A percentile compares a stretch with the other conserved stretches of the same genome.
These are phyloP conservation scores for Apophysomyces ossiformis DNA, from an alignment of 371 early-diverging fungal genomes.

Conservation along the genomic window DNA sequence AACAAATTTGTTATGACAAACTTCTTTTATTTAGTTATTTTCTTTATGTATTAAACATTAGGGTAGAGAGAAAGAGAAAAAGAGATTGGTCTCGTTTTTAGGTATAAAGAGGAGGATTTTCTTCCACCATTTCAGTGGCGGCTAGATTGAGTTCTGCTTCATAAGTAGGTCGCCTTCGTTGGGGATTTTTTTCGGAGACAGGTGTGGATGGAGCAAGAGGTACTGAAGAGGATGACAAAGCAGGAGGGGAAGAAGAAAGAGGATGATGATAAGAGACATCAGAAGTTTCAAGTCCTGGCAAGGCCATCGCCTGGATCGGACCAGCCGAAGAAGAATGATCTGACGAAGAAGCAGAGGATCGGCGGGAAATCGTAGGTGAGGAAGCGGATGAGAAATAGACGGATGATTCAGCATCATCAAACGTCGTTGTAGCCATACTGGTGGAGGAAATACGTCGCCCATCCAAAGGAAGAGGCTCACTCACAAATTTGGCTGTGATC, in stretches of 20 bases:
- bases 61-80: too few relatives aligned
- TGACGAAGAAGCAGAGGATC: background rate
- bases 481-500: constrained; percentile 3
- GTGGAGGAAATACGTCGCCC: constrained; percentile 12
- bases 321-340: background rate
- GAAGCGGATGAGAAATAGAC: constrained; percentile 28
- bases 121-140: background rate
- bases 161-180: background rate
- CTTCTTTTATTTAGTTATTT: too few relatives aligned
- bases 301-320: background rate
- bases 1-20: too few relatives aligned
- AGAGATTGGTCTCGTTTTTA: too few relatives aligned
- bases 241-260: too few relatives aligned
- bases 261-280: too few relatives aligned
- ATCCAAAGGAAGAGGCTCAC: background rate
- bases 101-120: background rate
- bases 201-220: background rate
- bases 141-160: background rate
- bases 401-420: constrained; percentile 25
- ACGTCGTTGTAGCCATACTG: background rate
- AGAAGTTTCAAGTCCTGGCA: background rate
- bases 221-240: too few relatives aligned
- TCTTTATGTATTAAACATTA: too few relatives aligned
- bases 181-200: background rate
- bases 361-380: background rate